phyloP scores from a whole-genome alignment of 257 asterid species.

The Solanum stenotomum region DNA sequence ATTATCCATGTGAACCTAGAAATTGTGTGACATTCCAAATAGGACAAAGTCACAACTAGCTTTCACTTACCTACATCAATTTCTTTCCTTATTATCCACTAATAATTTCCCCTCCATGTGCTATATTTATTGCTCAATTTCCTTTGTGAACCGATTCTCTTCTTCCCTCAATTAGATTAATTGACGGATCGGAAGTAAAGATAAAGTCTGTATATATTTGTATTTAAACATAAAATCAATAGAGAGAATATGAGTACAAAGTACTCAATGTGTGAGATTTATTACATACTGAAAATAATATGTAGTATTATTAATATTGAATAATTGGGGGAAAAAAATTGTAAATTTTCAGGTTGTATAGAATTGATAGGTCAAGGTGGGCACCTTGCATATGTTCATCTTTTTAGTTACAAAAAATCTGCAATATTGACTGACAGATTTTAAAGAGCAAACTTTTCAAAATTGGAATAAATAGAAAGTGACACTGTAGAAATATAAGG shows the following conservation, averaged over 20 bases:
- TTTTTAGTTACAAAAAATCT: not conserved
- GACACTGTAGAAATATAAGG: not conserved
- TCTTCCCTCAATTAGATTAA: not conserved
- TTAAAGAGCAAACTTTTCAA: not conserved
- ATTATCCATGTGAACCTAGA: not conserved
- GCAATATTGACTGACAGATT: not conserved
- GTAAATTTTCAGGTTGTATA: not conserved
- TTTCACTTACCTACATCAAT: not conserved
- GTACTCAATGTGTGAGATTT: too few relatives aligned
- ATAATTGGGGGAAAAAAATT: not conserved
- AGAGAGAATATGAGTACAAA: not conserved
- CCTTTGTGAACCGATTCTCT: not conserved
- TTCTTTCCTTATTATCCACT: not conserved
- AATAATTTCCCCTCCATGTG: not conserved
- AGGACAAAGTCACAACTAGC: not conserved
- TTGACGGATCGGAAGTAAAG: not conserved
- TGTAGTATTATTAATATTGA: not conserved
- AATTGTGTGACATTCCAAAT: not conserved
- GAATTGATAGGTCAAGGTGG: not conserved
- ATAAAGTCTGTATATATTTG: too few relatives aligned
- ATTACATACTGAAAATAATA: too few relatives aligned
- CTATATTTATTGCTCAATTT: not conserved
- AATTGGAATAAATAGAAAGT: not conserved
- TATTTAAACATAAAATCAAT: too few relatives aligned
- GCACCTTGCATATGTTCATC: not conserved